These are phyloP conservation scores for Nicotiana paniculata DNA, from an alignment of 257 asterid genomes.

Conservation along the genomic window DNA sequence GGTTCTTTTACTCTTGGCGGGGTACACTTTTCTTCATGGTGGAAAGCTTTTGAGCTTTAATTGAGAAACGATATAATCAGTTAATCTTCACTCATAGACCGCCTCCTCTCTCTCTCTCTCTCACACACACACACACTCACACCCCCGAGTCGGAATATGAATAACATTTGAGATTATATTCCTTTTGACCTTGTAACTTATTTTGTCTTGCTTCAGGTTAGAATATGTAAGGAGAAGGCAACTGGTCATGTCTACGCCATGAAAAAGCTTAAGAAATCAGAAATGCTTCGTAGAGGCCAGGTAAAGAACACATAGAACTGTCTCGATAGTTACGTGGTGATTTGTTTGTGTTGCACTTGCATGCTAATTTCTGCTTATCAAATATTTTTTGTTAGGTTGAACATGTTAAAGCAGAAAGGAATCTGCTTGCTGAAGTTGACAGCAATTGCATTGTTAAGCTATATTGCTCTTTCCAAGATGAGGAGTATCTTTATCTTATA, in stretches of 20 bases:
- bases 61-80: not conserved
- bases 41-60: not conserved
- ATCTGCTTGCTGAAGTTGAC: constrained; percentile 91
- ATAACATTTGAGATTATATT: constrained; percentile 4
- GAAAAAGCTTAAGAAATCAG: constrained; percentile 97
- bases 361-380: constrained; percentile 13
- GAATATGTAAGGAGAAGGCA: constrained; percentile 85
- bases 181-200: not conserved
- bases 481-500: constrained; percentile 83
- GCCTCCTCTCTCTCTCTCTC: not conserved
- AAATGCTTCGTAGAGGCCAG: constrained; percentile 99
- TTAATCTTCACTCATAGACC: not conserved
- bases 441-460: constrained; percentile 96
- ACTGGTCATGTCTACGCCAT: constrained; percentile 89
- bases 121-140: too few species aligned
- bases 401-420: constrained; percentile 91
- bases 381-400: constrained; percentile 50
- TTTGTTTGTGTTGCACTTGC: constrained; percentile 4
- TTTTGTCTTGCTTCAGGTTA: constrained; percentile 49
- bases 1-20: not conserved
- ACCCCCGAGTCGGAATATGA: not conserved
- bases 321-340: constrained; percentile 11
- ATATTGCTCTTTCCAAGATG: constrained; percentile 97
- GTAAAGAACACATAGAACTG: constrained; percentile 27
- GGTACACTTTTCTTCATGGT: not conserved